A percentile compares a stretch with the other conserved stretches of the same genome.
Evolutionary conservation across 208 protist genomes (phyloP).

Genomic region (Leishmania guyanensis): DNA sequence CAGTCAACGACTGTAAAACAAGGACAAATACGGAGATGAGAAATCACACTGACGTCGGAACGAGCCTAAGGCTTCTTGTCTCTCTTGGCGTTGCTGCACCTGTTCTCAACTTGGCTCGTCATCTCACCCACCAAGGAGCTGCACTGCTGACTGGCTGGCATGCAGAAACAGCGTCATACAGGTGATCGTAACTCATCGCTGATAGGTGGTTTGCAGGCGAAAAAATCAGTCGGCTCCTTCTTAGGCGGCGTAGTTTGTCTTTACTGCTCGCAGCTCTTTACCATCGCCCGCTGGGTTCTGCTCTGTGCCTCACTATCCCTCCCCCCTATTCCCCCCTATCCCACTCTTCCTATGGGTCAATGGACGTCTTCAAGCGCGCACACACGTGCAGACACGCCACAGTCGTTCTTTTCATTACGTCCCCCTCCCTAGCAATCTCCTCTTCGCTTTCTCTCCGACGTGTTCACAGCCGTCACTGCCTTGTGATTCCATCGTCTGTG

Average conservation of each 20-base stretch:
- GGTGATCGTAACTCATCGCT: not conserved
- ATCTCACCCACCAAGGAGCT: not conserved
- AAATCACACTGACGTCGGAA: not conserved
- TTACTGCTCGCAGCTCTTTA: not conserved
- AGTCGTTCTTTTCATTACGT: not conserved
- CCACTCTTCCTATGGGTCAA: not conserved
- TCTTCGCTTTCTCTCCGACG: not conserved
- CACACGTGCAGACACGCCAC: not conserved
- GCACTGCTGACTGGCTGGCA: not conserved
- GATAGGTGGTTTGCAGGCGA: not conserved
- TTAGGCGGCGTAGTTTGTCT: not conserved
- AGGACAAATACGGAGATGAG: not conserved
- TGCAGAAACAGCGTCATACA: not conserved
- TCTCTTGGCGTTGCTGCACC: not conserved
- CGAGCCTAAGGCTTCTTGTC: not conserved
- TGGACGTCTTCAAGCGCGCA: not conserved
- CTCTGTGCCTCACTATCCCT: not conserved
- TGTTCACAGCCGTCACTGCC: not conserved
- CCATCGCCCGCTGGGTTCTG: not conserved
- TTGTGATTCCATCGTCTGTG: not conserved
- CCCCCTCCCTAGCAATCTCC: not conserved
- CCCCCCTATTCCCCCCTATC: not conserved
- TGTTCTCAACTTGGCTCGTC: not conserved
- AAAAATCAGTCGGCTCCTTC: not conserved
- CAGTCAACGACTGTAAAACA: not conserved